Base-by-base conservation (phyloP, 495 filamentous ascomycete genomes). In the Daldinia caldariorum region DNA sequence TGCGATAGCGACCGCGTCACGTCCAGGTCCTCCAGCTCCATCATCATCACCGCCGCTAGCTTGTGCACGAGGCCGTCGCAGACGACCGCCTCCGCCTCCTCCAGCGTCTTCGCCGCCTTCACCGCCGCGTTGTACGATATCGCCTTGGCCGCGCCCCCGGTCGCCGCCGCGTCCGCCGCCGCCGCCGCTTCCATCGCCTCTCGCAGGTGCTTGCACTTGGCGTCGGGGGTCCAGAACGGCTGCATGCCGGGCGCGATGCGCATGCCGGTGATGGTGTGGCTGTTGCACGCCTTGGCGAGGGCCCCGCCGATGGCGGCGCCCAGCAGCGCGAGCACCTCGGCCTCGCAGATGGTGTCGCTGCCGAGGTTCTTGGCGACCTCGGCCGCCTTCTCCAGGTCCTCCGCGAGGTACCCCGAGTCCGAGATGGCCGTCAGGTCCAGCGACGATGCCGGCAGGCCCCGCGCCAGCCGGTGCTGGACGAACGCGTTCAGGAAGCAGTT, bases 401-500 rank as follows among this genome's bases (percentile, higher is more conserved):
- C 79, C 3, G 80, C 81, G 6, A 88, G 79, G 80, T 87, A 88
- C 16, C 87, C 87, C 0, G 86, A 84, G 50, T 83, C 85, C 0
- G 82, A 82, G 10, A 89, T 84, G 31, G 83, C 81, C 8, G 84
- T 87, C 0, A 90, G 77, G 49, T 88, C 83, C 31, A 90, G 78
- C 16, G 82, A 84, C 1, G 84, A 80, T 13, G 83, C 82, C 7
- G 83, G 82, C 1, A 84, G 76, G 5, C 83, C 83, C 35, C 72
- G 79, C 0, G 77, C 68, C 20, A 79, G 78, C 0, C 85, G 79
- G 76, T 85, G 77, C 59, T 83, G 83, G 0, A 82, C 80, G 31
- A 88, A 76, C 0, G 82, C 82, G 66, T 88, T 86, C 6, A 89
- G 79, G 78, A 87, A 91, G 55, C 85, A 84, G 72, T 90, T 90